Evolutionary conservation across 257 asterid genomes (phyloP).

Genomic region (Solanum pimpinellifolium): DNA sequence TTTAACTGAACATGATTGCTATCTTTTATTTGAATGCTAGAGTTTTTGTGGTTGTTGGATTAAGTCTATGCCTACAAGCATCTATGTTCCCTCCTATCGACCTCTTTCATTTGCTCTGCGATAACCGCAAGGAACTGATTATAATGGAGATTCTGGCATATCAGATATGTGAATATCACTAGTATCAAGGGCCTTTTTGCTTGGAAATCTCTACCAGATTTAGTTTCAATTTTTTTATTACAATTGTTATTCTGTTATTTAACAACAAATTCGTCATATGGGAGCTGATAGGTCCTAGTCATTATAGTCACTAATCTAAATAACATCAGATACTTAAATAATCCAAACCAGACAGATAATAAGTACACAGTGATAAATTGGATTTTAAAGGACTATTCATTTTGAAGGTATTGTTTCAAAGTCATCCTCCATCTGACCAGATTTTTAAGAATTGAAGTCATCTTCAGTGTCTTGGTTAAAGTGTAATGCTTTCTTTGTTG

Average conservation of each 20-base stretch:
- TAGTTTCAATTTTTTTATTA: background rate
- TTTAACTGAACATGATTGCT: background rate
- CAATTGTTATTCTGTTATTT: background rate
- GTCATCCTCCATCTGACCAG: background rate
- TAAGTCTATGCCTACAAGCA: too few relatives aligned
- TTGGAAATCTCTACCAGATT: background rate
- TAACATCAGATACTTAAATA: background rate
- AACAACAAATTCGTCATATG: background rate
- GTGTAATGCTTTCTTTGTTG: background rate
- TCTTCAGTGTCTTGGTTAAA: background rate
- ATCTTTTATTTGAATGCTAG: too few relatives aligned
- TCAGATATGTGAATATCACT: background rate
- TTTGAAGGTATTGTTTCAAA: background rate
- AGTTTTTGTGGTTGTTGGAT: too few relatives aligned
- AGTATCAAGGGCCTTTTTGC: background rate
- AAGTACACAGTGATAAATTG: background rate
- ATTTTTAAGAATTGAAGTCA: background rate
- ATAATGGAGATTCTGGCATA: too few relatives aligned
- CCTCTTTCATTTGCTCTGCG: too few relatives aligned
- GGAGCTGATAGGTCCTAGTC: background rate
- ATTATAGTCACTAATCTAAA: background rate
- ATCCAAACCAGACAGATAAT: background rate
- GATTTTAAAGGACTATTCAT: background rate
- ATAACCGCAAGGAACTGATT: too few relatives aligned
- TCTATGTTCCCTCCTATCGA: too few relatives aligned